phyloP scores from a whole-genome alignment of 2,329 filamentous ascomycete genomes.

The Myriosclerotinia curreyana region DNA sequence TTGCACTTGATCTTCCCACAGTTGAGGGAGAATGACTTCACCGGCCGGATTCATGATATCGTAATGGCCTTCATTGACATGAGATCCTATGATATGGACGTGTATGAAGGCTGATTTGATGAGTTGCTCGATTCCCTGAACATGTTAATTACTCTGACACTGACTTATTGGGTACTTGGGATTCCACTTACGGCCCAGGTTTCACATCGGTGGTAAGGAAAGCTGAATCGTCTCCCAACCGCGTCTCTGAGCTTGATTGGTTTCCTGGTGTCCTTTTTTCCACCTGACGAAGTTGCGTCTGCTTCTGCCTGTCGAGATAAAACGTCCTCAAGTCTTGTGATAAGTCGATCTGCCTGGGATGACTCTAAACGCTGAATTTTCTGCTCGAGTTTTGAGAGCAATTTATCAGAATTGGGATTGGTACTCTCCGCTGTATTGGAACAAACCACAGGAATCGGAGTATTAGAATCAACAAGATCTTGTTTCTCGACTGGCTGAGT shows the following conservation, averaged over 20 bases:
- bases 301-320: not conserved
- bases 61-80: slow-evolving; percentile 75
- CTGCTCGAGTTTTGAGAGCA: slow-evolving; percentile 8
- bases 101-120: slow-evolving; percentile 82
- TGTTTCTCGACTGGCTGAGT: not conserved
- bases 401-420: not conserved
- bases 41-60: slow-evolving; percentile 75
- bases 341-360: slow-evolving; percentile 10
- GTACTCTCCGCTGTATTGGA: not conserved
- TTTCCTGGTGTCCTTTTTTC: not conserved
- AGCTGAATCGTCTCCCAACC: slow-evolving; percentile 85
- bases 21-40: slow-evolving; percentile 75
- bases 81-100: slow-evolving; percentile 70
- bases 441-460: not conserved
- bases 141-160: slow-evolving; percentile 32
- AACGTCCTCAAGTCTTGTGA: slow-evolving; percentile 1
- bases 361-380: not conserved
- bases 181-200: slow-evolving; percentile 69
- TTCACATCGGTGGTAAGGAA: slow-evolving; percentile 81
- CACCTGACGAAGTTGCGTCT: not conserved
- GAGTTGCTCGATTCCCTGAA: slow-evolving; percentile 79
- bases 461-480: not conserved
- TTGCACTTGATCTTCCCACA: slow-evolving; percentile 79
- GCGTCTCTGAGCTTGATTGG: slow-evolving; percentile 85
- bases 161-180: not conserved